Evolutionary conservation across 2,329 filamentous ascomycete species (phyloP), one percentile per base, ranked within the genome.

Genomic region (Fusarium ramigenum): DNA sequence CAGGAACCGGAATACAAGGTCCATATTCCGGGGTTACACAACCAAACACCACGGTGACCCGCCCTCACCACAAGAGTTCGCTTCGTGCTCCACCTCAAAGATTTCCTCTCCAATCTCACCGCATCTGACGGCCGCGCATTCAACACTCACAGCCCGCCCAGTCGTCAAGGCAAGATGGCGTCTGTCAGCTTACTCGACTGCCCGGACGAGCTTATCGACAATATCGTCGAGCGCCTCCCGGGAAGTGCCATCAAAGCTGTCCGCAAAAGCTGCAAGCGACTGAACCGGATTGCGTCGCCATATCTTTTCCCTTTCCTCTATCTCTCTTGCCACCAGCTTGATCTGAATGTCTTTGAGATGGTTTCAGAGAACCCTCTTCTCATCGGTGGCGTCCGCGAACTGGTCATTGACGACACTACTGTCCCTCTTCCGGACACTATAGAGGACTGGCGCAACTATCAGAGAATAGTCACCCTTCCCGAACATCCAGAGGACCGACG

Each of bases 251-350:
- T 72, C 12, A 63, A 72, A 16, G 36, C 40, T 0, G 2, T 53
- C 1, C 66, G 69, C 5, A 11, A 11, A 4, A 62, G 9, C 34
- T 70, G 39, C 40, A 63, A 25, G 12, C 9, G 21, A 10, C 47
- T 72, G 1, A 62, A 63, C 12, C 36, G 37, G 0, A 36, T 60
- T 12, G 56, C 47, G 2, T 72, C 62, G 0, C 56, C 50, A 0
- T 57, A 47, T 1, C 53, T 73, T 1, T 73, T 62, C 15, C 60
- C 23, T 0, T 39, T 47, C 1, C 8, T 73, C 4, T 70, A 72
- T 9, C 5, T 72, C 2, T 73, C 70, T 0, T 72, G 69, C 3
- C 66, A 73, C 5, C 54, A 58, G 5, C 50, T 73, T 2, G 71
- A 73, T 10, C 43, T 73, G 1, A 16, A 70, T 1, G 59, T 73